Base-by-base conservation (phyloP, 192 early-diverging fungal genomes). In the Podochytrium sp. region DNA sequence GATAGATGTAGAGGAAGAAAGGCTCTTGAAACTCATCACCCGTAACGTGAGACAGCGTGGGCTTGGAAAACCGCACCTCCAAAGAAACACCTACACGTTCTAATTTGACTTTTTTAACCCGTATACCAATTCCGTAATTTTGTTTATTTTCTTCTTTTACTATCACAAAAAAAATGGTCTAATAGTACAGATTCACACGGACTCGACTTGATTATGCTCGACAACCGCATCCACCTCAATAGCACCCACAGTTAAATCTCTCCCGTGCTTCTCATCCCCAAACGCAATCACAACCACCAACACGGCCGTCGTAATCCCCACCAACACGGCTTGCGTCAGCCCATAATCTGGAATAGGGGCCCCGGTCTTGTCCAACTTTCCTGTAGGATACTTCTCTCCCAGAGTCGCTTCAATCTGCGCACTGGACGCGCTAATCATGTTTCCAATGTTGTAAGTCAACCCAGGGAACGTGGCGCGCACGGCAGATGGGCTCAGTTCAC, bases 401-500 rank as follows among this genome's bases (percentile, higher is more conserved):
- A 85, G 65, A 29, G 74, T 76, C n/a, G 83, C 79, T 52, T 88
- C 89, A 52, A 89, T 87, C 69, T 86, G 82, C 33, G 85, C 85
- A 33, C 83, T 79, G 23, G 84, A 83, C 12, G 88, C 80, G 1
- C 79, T 67, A 52, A 92, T 85, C 66, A 93, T 76, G 65, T 91
- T 93, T 33, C 91, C 92, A 20, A 91, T 79, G 80, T 93, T 91
- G 76, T 91, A 92, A 2, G 89, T 70, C n/a, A 93, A 77, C 23
- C 92, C 91, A 7, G 90, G 90, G 59, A 93, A 87, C 1, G 87
- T 83, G 16, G 85, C 86, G 10, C 92, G 87, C 73, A 91, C 85
- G 18, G 77, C 79, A 37, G 85, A 78, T 29, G 92, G 92, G 41
- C 89, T 87, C 35, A 93, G 75, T 56, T 93, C 92, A 74, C 80